Base-by-base conservation (phyloP, 495 filamentous ascomycete species). In the Aspergillus coremiiformis region DNA sequence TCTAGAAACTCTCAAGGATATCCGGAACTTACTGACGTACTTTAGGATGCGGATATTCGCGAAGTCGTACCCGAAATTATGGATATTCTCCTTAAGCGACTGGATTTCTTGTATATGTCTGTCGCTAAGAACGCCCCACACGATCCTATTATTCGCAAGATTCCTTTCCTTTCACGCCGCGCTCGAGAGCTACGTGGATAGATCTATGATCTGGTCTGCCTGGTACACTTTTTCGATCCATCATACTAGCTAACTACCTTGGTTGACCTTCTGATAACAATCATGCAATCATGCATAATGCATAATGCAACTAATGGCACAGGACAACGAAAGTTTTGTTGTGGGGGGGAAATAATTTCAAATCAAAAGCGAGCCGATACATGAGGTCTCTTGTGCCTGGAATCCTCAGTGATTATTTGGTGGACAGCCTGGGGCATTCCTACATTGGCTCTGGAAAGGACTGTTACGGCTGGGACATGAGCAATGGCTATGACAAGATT, bases 11-110 rank as follows among this genome's bases (percentile, higher is more conserved):
- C 5, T 17, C 14, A n/a, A 12, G 9, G 10, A 44, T n/a, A 11
- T 20, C 17, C 44, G 47, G 15, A 39, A 14, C 32, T 15, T 30
- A 3, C 23, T 55, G 32, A 19, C 37, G 49, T 21, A 12, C 7
- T 30, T 44, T 44, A 92, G 89, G 86, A 92, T 56, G 71, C 81
- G 15, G 86, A 93, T 60, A 78, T 91, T 55, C 79, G 76, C 50
- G 84, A 89, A 20, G 81, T 92, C 33, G 64, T 67, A 3, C 65
- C 71, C 8, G 62, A 64, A 33, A 84, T 93, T 57, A 86, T 94
- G 80, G 75, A 79, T 17, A 78, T 87, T 35, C 73, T 93, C 53
- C 78, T 83, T 54, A 73, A 84, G 47, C 81, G 89, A 26, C 73
- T 91, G 33, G 83, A 92, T 56, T 71, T 71, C 44, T 74, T 88